Base-by-base conservation (phyloP, 2,329 filamentous ascomycete genomes). In the Diplodia sapinea region DNA sequence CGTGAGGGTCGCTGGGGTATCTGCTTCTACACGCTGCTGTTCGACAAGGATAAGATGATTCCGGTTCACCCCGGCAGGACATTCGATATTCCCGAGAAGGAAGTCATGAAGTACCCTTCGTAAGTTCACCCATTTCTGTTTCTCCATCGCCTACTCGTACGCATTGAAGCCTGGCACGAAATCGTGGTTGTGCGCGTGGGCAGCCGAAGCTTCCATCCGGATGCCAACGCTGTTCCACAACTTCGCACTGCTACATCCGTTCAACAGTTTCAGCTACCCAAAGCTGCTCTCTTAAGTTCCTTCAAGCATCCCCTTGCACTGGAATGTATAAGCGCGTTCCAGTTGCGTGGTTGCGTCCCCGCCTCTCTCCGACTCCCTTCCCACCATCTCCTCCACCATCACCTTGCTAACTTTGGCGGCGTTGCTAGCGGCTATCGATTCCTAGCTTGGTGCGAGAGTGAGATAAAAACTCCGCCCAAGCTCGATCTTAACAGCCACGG, bases 1-100 rank as follows among this genome's bases (percentile, higher is more conserved):
- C 65, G 68, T n/a, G 47, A 64, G 47, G 55, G 55, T 13, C 62
- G 50, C 49, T 70, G 69, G 69, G 69, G 68, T 31, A 64, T 70
- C 11, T 66, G 59, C 13, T 65, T 68, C 49, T 70, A 66, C 38
- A 70, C 68, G 26, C 50, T 70, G 49, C 73, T 83, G n/a, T 75
- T 75, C 50, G 74, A 80, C 69, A 79, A 79, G 57, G 80, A 81
- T 70, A 81, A 66, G 65, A 70, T 70, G 47, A 31, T 65, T 7
- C 64, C 68, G 0, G 68, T 70, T 1, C 67, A 69, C 20, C 68
- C 66, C 3, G 64, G 68, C 11, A 40, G 54, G 8, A 63, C 61
- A 3, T 70, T 70, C 38, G 69, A 69, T n/a, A 68, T 70, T 9
- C 66, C 68, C 3, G 62, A 62, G 26, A 68, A 70, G 40, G 69